Evolutionary conservation across 176 grass and related monocot species (phyloP), one percentile per base, ranked within the genome.

Genomic region (Zoysia japonica): DNA sequence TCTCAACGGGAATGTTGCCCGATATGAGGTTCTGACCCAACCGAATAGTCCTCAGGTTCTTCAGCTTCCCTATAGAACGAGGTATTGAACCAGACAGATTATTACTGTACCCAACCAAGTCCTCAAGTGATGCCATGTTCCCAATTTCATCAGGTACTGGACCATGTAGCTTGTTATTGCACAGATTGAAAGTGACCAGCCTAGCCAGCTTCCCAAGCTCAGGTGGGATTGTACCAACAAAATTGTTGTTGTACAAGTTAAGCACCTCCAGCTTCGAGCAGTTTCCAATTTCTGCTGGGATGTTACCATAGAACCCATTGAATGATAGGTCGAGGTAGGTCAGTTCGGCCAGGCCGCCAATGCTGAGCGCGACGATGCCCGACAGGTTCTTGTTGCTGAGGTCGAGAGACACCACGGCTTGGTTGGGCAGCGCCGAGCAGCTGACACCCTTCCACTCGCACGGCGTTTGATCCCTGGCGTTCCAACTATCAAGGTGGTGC

Each of bases 81-180:
- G 96, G 96, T 80, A 99, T 75, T 19, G 90, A 80, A 64, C 90
- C 96, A 17, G 92, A 82, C 50, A 99, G 86, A 72, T 96, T 99
- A 49, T 99, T 99, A 13, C 88, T 91, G 75, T 96, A 99, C 11
- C 86, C 92, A 45, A 99, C 88, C 79, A 99, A 85, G 42, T 95
- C 90, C 49, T 71, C 57, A 36, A 99, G 92, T 3, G 90, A 91
- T 55, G 75, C 19, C 86, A 99, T 88, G 46, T 93, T 83, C 35
- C 92, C 96, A 41, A 99, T 86, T 75, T 95, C 87, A 61, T 91
- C 86, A 52, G 96, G 96, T 78, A 99, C 80, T 7, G 56, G 8
- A 3, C 96, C 90, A 28, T 84, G 52, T 9, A 99, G 96, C 87
- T 69, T 90, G 84, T 99, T 99, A 36, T 99, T 99, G 76, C 92